Evolutionary conservation across 495 filamentous ascomycete genomes (phyloP), one percentile per base, ranked within the genome.

Genomic region (Aspergillus saccharolyticus): DNA sequence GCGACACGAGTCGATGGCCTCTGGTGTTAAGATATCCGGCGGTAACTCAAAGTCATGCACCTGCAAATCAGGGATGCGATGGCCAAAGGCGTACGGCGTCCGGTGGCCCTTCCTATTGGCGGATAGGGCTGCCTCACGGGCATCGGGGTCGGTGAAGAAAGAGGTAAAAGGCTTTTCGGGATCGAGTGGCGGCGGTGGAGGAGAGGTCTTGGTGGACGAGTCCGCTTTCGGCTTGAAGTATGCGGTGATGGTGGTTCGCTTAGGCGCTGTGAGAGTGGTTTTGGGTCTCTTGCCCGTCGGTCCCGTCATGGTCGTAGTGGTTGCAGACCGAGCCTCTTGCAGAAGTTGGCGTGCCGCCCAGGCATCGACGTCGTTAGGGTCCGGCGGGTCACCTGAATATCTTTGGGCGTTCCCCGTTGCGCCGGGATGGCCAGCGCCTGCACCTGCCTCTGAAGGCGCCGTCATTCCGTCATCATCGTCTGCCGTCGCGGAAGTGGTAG

Each of bases 81-180:
- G 82, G 3, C 95, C 94, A 76, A 95, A 97, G 0, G 95, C 87
- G 19, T 78, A 69, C 15, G 67, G 63, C 7, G 65, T 84, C 22
- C 83, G 78, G 20, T 83, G 80, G 54, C 80, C 79, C 46, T 82
- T 79, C 58, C 73, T 10, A 14, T 24, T 75, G 68, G 77, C 81
- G 55, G 74, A 86, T 25, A 93, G 66, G 10, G 94, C 93, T 12
- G 85, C 80, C 3, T 85, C 87, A 33, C 93, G 88, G 45, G 88
- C 78, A 63, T 95, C 82, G 8, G 79, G 82, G 66, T 93, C 91
- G 15, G 76, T 53, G 70, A 88, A 97, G 74, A 96, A 96, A 0
- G 89, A 95, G 3, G 78, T 89, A 66, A 97, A 93, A 19, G 90
- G 88, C 61, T 80, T 83, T 16, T 80, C 73, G 10, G 79, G 78